Conservation (phyloP, 1,139 yeast genomes). For the Hanseniaspora sp. region DNA sequence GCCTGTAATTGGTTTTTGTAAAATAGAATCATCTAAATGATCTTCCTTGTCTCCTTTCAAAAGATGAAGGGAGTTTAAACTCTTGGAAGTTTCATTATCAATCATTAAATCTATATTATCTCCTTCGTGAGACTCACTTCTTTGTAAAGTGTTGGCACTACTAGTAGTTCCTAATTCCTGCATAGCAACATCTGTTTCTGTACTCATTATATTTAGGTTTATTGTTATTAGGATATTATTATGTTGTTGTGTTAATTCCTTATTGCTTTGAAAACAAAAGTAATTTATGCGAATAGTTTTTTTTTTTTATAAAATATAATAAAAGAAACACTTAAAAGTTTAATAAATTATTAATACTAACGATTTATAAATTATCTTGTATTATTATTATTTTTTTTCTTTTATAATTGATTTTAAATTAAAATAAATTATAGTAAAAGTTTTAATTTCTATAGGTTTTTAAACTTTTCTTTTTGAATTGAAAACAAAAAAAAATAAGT, state of each 20-base stretch:
- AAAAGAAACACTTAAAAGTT: too few species aligned
- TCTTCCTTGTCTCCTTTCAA: conserved; percentile 11
- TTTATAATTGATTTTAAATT: too few species aligned
- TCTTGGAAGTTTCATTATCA: conserved; percentile 14
- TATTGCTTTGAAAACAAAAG: not conserved
- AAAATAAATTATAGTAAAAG: too few species aligned
- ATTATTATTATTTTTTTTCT: too few species aligned
- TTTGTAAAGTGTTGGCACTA: conserved; percentile 21
- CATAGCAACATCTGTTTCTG: conserved; percentile 62
- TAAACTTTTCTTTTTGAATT: too few species aligned
- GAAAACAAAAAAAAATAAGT: too few species aligned
- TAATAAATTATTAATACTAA: too few species aligned
- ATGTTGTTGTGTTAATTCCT: too few species aligned
- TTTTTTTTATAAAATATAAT: too few species aligned
- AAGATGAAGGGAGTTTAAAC: conserved; percentile 15
- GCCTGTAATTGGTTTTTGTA: conserved; percentile 20
- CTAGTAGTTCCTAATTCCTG: conserved; percentile 42
- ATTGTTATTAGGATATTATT: not conserved
- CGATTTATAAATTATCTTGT: too few species aligned
- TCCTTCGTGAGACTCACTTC: conserved; percentile 21
- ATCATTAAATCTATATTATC: conserved; percentile 19
- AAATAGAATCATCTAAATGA: conserved; percentile 13
- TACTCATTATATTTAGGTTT: conserved; percentile 37
- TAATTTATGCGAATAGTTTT: not conserved
- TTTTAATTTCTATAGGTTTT: too few species aligned